Evolutionary conservation across 2,329 filamentous ascomycete genomes (phyloP).

Genomic region (Blumeria hordei): DNA sequence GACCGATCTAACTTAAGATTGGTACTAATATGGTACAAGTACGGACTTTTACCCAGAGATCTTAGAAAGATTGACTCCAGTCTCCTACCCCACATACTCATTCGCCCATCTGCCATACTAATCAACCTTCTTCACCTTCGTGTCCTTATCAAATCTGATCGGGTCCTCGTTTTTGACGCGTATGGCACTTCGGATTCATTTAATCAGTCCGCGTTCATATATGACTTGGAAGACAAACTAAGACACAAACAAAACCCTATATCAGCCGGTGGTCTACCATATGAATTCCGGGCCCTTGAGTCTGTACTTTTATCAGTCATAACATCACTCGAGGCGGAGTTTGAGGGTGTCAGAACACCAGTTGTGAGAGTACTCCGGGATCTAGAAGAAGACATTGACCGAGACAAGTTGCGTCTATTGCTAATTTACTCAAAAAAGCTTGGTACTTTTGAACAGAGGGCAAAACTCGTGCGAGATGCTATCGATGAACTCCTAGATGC

Average conservation of each 20-base stretch:
- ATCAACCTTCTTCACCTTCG: conserved; percentile 92
- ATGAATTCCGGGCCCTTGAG: conserved; percentile 90
- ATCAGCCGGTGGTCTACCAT: conserved; percentile 46
- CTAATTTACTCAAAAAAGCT: conserved; percentile 89
- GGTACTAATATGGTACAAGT: conserved; percentile 24
- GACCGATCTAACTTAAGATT: neutral
- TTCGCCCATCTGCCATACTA: conserved; percentile 77
- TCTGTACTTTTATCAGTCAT: conserved; percentile 88
- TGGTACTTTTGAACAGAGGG: conserved; percentile 93
- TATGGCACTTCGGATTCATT: conserved; percentile 90
- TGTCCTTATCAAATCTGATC: conserved; percentile 83
- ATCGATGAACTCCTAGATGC: conserved; percentile 90
- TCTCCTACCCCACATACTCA: conserved; percentile 79
- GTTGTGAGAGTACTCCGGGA: conserved; percentile 74
- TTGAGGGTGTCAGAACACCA: conserved; percentile 78
- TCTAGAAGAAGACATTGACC: conserved; percentile 87
- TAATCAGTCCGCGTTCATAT: conserved; percentile 92
- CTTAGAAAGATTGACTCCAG: conserved; percentile 95
- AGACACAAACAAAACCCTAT: conserved; percentile 45
- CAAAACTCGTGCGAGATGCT: conserved; percentile 74
- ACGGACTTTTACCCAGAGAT: conserved; percentile 79
- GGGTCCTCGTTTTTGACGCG: conserved; percentile 84
- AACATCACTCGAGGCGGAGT: conserved; percentile 74
- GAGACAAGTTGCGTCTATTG: conserved; percentile 74
- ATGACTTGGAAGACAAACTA: conserved; percentile 81